Base-by-base conservation (phyloP, 208 protist species). In the Histomonas meleagridis region DNA sequence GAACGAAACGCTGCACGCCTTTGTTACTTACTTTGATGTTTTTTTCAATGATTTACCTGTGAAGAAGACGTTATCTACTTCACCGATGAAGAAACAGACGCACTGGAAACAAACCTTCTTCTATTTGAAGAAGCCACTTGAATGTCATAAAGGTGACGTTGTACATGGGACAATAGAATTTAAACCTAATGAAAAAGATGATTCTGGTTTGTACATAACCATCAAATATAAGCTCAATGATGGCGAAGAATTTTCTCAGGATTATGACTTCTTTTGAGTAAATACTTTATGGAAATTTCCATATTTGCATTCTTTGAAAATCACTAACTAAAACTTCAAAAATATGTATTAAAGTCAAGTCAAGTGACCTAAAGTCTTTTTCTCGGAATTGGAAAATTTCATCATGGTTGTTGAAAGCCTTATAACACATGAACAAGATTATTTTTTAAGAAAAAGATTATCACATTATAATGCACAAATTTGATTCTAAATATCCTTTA, bases 51-150 rank as follows among this genome's bases (percentile, higher is more conserved):
- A 92, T 53, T 93, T 94, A 23, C 93, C 95, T 91, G 95, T 96
- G 28, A 92, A 92, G 38, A 92, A 97, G 5, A 92, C 53, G 10
- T 51, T 96, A 49, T 90, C 40, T 26, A 96, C 93, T 94, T 95
- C 92, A 92, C 96, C 92, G 94, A 93, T 90, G 91, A 92, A 43
- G 43, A 91, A 65, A 69, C 62, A 91, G 91, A 98, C 97, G 35
- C 97, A 98, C 93, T 98, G 97, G 97, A 97, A 97, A 93, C 97
- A 98, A 93, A 97, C 96, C 7, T 96, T 99, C 16, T 96, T 99
- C 38, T 99, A 99, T 93, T 92, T 99, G 12, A 95, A 96, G 62
- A 95, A 98, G 91, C 94, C 95, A 7, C 69, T 98, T 10, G 93
- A 92, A 26, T 95, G 98, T 92, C 92, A 94, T 38, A 72, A 51